Base-by-base conservation (phyloP, 2,329 filamentous ascomycete genomes). In the Periconia macrospinosa region DNA sequence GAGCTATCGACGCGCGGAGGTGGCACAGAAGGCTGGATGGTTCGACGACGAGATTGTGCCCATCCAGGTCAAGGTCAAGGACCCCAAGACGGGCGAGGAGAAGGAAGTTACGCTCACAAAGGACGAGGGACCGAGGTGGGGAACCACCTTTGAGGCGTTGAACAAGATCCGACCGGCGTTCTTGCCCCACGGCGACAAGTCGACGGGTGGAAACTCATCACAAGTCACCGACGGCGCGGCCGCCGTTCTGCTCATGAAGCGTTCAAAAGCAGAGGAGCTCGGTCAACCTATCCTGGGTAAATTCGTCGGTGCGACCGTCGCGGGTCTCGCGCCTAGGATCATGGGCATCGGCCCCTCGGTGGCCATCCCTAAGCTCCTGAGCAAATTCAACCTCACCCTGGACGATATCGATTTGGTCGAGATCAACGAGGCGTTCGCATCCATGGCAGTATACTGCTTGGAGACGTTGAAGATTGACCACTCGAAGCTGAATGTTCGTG, bases 381-480 rank as follows among this genome's bases (percentile, higher is more conserved):
- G 77, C 69, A 88, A 94, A 78, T 86, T 88, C 82, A 86, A 88
- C 76, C 77, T 99, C 56, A 84, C 82, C 20, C 79, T 96, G 50
- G 84, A 88, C 54, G 94, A 97, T 66, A 84, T 94, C 57, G 94
- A 99, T 70, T 83, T 97, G 35, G 82, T 93, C 64, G 94, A 97
- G 83, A 78, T 99, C 71, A 99, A 99, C 80, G 94, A 99, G 83
- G 94, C 94, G 1, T 99, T 99, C 69, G 93, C 92, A 19, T 94
- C 90, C 49, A 97, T 97, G 94, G 92, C 91, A 1, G 92, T 97
- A 30, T 97, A 97, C 83, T 96, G 92, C 78, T 78, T 89, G 3
- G 74, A 80, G 54, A 77, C 72, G 61, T 81, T 94, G 47, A 84
- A 84, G 60, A 78, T 93, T 47, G 86, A 90, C 70, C 84, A 83